Conservation (phyloP, 495 filamentous ascomycete species). For the Penicillium dipodomyicola region DNA sequence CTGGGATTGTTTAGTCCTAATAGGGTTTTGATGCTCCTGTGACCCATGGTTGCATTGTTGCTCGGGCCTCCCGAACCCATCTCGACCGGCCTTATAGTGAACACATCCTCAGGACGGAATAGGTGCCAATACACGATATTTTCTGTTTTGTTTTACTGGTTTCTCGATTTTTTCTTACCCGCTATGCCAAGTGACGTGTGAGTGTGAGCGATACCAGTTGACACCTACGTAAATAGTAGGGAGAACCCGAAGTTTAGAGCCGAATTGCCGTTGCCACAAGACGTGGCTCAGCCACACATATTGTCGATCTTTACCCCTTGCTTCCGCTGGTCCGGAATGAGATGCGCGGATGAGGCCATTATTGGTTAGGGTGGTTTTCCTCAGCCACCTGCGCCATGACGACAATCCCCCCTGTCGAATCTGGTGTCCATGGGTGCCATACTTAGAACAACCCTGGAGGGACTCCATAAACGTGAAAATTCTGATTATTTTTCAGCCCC, state of each 20-base stretch:
- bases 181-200: too few relatives aligned
- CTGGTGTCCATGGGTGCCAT: background rate
- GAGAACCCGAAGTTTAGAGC: background rate
- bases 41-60: constrained; percentile 1
- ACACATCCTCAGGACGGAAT: background rate
- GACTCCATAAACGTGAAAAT: constrained; percentile 11
- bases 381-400: constrained; percentile 11
- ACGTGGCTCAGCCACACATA: constrained; percentile 1
- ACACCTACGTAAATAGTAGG: background rate
- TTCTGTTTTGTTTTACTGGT: too few relatives aligned
- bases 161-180: too few relatives aligned
- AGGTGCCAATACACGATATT: background rate
- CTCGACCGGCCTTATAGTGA: background rate
- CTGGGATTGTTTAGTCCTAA: background rate
- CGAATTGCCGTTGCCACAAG: constrained; percentile 1
- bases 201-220: too few relatives aligned
- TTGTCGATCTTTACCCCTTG: constrained; percentile 9
- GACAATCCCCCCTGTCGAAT: background rate
- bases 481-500: constrained; percentile 16
- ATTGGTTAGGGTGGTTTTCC: background rate
- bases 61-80: constrained; percentile 2
- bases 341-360: background rate
- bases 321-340: background rate
- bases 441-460: constrained; percentile 4
- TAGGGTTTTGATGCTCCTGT: background rate